Conservation (phyloP, 2,329 filamentous ascomycete species). For the Colletotrichum kahawae region DNA sequence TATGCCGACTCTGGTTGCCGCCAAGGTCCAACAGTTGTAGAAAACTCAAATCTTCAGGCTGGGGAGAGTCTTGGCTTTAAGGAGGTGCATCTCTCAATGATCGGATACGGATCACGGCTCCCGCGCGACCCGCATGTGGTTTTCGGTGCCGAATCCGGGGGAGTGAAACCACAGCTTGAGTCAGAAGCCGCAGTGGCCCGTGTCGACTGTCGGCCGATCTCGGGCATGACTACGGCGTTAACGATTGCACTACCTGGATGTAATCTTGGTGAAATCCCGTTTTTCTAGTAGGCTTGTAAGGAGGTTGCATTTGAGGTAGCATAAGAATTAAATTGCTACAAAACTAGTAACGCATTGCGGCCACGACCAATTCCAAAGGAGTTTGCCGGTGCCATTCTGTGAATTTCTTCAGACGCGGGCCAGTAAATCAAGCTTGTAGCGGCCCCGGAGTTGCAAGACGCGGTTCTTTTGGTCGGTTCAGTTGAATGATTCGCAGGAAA, state of each 20-base stretch:
- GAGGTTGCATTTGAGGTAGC: not conserved
- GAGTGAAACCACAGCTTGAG: not conserved
- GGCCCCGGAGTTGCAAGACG: not conserved
- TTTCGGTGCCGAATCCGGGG: not conserved
- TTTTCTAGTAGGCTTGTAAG: not conserved
- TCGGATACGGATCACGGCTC: not conserved
- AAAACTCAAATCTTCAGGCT: not conserved
- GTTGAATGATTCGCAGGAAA: not conserved
- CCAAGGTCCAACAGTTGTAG: not conserved
- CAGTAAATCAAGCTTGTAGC: not conserved
- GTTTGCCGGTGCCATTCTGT: not conserved
- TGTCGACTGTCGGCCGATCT: not conserved
- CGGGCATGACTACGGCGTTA: not conserved
- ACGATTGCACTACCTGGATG: not conserved
- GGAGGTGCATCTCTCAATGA: not conserved
- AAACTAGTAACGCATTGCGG: not conserved
- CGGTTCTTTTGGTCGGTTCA: not conserved
- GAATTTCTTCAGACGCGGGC: not conserved
- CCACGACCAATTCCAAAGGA: not conserved
- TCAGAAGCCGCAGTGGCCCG: not conserved
- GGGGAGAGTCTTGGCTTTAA: not conserved
- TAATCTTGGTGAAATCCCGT: not conserved
- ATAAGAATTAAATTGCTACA: not conserved
- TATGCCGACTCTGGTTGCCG: not conserved
- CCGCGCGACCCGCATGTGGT: not conserved